A percentile compares a stretch with the other conserved stretches of the same genome.
These are phyloP conservation scores for Mycena kentingensis DNA, from an alignment of 768 basidiomycete genomes.

Conservation along the genomic window DNA sequence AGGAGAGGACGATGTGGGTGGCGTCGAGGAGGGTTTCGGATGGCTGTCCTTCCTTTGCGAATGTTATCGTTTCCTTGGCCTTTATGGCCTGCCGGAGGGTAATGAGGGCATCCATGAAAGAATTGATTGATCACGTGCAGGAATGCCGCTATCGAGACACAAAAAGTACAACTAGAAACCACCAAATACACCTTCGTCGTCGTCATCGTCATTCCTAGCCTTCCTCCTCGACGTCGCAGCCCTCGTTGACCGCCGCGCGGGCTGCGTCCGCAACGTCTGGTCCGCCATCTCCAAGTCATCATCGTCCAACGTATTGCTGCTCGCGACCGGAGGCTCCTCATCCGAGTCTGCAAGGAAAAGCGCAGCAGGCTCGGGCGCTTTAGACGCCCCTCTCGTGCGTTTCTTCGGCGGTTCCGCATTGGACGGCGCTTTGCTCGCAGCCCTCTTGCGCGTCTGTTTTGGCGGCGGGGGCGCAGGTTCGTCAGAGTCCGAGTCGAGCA, in stretches of 20 bases:
- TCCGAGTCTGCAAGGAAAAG: slow-evolving; percentile 50
- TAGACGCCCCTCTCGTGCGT: slow-evolving; percentile 14
- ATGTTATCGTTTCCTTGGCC: slow-evolving; percentile 51
- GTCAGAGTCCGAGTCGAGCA: slow-evolving; percentile 44
- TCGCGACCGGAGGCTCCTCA: too few species aligned
- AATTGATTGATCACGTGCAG: background rate
- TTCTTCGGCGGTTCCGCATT: slow-evolving; percentile 36
- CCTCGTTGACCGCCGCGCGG: slow-evolving; percentile 27
- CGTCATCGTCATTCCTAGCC: slow-evolving; percentile 56
- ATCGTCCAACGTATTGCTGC: slow-evolving; percentile 17
- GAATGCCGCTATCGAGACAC: background rate
- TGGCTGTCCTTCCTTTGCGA: slow-evolving; percentile 43
- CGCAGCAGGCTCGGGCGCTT: slow-evolving; percentile 21
- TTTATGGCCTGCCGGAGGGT: slow-evolving; percentile 66
- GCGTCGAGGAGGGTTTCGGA: slow-evolving; percentile 54
- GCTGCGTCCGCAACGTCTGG: slow-evolving; percentile 24
- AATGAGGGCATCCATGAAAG: slow-evolving; percentile 49
- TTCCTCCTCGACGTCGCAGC: slow-evolving; percentile 33
- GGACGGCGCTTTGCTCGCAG: slow-evolving; percentile 26
- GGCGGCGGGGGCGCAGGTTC: slow-evolving; percentile 10
- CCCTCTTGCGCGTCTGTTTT: slow-evolving; percentile 30
- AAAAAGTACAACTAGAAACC: slow-evolving; percentile 42
- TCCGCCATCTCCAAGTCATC: slow-evolving; percentile 24
- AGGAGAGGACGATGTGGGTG: slow-evolving; percentile 63
- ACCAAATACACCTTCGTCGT: slow-evolving; percentile 70